Evolutionary conservation across 2,329 filamentous ascomycete genomes (phyloP), one percentile per base, ranked within the genome.

Genomic region (Ophiostoma piceae): DNA sequence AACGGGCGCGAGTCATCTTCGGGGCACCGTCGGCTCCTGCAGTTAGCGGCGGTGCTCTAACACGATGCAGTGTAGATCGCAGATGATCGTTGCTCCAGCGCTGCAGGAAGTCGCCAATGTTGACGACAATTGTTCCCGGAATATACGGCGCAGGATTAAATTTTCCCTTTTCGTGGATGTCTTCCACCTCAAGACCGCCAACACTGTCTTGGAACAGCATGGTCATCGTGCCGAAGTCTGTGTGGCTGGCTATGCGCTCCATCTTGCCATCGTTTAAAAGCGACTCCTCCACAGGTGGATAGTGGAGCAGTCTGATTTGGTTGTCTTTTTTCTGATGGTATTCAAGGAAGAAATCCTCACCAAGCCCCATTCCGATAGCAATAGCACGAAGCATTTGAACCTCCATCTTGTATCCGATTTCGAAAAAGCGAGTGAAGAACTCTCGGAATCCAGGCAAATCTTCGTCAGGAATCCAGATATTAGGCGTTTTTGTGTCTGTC

Each of bases 261-360:
- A 74, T 78, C 71, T 68, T 57, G 9, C 47, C 78, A 26, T 76
- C 74, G 3, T 71, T 71, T 7, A 79, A 74, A 41, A 76, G 71
- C 26, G 75, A 74, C 3, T 75, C 75, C 12, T 77, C 74, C 14
- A 78, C 74, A 1, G 77, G 74, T 2, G 79, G 79, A 69, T 80
- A 90, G 75, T 89, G 87, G 19, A 89, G 78, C 35, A 90, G 76
- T 1, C 88, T 82, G 11, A 89, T 78, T 71, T 88, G 87, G 72
- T 87, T 87, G 73, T 87, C 84, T 70, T 84, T 80, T 0, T 83
- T 83, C 9, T n/a, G 39, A 76, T 89, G 87, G 64, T 84, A 75
- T 74, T 9, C 74, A 73, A 6, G 75, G 73, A 62, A 76, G 68
- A 32, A 73, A 11, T 71, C 67, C 9, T 73, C 72, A 2, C 75